Conservation (phyloP, 148 eudicot species). For the Linanthus parryae region DNA sequence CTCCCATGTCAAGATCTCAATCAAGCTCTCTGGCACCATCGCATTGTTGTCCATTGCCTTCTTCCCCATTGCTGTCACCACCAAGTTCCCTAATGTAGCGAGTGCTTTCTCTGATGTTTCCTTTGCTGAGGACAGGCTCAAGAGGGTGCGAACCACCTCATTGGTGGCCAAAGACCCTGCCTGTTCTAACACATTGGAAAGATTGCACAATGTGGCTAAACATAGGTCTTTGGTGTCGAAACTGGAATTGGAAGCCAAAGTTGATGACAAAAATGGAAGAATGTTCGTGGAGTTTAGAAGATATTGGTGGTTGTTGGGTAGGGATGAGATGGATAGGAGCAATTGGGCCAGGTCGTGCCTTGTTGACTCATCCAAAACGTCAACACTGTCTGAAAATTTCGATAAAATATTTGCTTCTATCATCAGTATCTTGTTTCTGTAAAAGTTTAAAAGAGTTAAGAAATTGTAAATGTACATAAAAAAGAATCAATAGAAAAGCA, state of each 20-base stretch:
- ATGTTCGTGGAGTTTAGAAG: constrained; percentile 39
- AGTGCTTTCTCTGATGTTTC: constrained; percentile 61
- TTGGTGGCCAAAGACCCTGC: constrained; percentile 34
- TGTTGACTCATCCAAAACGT: constrained; percentile 33
- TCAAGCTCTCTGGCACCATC: constrained; percentile 52
- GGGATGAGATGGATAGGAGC: constrained; percentile 51
- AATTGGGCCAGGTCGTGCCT: constrained; percentile 48
- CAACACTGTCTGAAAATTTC: constrained; percentile 36
- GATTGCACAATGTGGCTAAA: constrained; percentile 51
- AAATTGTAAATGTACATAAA: no score
- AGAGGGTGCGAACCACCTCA: constrained; percentile 32
- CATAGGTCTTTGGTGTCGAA: constrained; percentile 37
- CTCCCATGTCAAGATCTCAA: constrained; percentile 77
- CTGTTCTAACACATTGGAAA: constrained; percentile 60
- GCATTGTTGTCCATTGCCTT: constrained; percentile 49
- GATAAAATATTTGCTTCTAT: constrained; percentile 75
- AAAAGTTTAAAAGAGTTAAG: no score
- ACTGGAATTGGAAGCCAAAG: constrained; percentile 44
- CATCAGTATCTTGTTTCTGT: constrained; percentile 77
- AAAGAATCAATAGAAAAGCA: no score
- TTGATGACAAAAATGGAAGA: constrained; percentile 33
- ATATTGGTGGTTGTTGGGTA: constrained; percentile 47
- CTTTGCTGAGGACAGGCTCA: constrained; percentile 37
- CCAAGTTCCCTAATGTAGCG: constrained; percentile 67
- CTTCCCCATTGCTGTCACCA: constrained; percentile 58